Conservation (phyloP, 208 protist genomes). For the Trypanosoma congolense region DNA sequence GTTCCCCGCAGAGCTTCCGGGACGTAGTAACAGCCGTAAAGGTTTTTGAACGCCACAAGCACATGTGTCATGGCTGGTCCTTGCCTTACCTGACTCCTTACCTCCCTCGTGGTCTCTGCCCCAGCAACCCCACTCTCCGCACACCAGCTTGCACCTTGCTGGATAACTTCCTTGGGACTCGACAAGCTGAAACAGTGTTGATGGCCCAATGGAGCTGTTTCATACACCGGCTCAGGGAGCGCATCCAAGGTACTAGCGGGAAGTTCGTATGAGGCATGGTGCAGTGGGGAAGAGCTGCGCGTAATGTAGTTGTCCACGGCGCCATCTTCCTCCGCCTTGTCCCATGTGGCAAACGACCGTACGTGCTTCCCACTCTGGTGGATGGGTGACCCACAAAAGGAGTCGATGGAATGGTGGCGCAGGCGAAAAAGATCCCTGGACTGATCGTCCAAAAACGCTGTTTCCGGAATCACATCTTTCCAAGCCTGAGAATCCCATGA, state of each 20-base stretch:
- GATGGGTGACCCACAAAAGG: neutral
- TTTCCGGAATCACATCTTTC: slow-evolving; percentile 17
- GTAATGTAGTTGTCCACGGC: slow-evolving; percentile 1
- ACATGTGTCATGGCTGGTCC: slow-evolving; percentile 27
- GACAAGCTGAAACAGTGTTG: slow-evolving; percentile 23
- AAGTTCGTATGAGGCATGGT: neutral
- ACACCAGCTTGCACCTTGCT: neutral
- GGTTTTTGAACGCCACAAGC: slow-evolving; percentile 50
- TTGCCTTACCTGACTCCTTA: neutral
- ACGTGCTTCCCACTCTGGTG: slow-evolving; percentile 7
- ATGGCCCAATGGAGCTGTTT: slow-evolving; percentile 26
- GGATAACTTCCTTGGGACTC: slow-evolving; percentile 14
- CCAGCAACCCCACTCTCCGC: neutral
- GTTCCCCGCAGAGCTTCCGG: slow-evolving; percentile 27
- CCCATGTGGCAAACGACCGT: slow-evolving; percentile 23
- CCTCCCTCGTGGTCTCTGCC: neutral
- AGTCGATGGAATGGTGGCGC: slow-evolving; percentile 5
- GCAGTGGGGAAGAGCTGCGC: neutral
- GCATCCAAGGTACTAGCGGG: slow-evolving; percentile 13
- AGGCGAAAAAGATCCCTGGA: slow-evolving; percentile 17
- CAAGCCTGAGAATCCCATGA: slow-evolving; percentile 26
- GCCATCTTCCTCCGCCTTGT: slow-evolving; percentile 18
- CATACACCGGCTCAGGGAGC: slow-evolving; percentile 9
- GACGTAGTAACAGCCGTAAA: slow-evolving; percentile 64
- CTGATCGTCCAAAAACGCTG: slow-evolving; percentile 1